Evolutionary conservation across 768 basidiomycete genomes (phyloP), one percentile per base, ranked within the genome.

Genomic region (Tulasnella sp.): DNA sequence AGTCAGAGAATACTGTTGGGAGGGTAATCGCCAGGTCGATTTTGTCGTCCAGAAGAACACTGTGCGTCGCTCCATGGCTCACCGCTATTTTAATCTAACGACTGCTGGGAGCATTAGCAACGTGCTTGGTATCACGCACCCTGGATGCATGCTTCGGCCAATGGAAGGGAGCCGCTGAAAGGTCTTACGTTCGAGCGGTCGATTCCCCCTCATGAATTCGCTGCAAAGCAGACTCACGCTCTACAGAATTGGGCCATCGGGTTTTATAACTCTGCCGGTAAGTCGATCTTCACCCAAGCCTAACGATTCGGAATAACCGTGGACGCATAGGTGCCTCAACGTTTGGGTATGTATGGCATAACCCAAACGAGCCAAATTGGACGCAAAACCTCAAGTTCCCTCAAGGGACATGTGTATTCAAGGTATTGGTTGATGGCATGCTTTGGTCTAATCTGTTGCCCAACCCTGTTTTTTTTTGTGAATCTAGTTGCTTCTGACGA

Each of bases 1-100:
- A 11, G 42, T 56, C 23, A 44, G 27, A 29, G 55, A 47, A 3
- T 56, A 56, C 42, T 56, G 55, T 15, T 56, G 55, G 55, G 55
- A 56, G 11, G 55, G 55, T 2, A 56, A 56, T 27, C 2, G 26
- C 17, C 7, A 23, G 5, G 24, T 26, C 19, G 41, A 56, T 19
- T 56, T 56, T 27, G 21, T 44, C 4, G 41, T 44, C 3, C 55
- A 53, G 19, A 19, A 53, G 0, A 53, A 53, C 23, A 15, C 17
- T 7, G 52, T 53, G n/a, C 32, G 52, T n/a, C 24, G 3, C 9
- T 29, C 3, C 29, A 17, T 32, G 0, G 34, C 32, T 17, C 13
- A 29, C 32, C 2, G 15, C 34, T 38, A 38, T n/a, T 38, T 41
- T 3, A 53, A 9, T 4, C 10, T 24, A 19, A 53, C 7, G 4